Evolutionary conservation across 768 basidiomycete genomes (phyloP).

Genomic region (Pisolithus orientalis): DNA sequence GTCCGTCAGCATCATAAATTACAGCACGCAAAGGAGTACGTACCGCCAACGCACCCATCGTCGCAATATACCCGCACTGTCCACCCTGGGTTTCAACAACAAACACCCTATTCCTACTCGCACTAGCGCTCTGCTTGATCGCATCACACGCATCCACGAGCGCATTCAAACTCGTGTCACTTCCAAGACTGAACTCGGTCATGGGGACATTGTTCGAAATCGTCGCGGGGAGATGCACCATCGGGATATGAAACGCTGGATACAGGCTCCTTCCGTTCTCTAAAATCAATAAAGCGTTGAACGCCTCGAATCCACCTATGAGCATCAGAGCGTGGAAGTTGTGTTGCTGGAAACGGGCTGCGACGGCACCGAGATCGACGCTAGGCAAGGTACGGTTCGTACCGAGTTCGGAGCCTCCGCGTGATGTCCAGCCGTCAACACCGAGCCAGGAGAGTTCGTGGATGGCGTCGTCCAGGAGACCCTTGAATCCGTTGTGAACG

Average conservation of each 20-base stretch:
- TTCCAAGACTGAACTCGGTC: conserved; percentile 93
- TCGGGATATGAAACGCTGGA: conserved; percentile 90
- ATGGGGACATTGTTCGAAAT: conserved; percentile 98
- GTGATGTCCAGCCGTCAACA: conserved; percentile 93
- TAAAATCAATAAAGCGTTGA: conserved; percentile 69
- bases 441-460: conserved; percentile 90
- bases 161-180: conserved; percentile 96
- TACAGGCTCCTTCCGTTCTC: conserved; percentile 79
- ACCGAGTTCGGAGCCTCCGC: conserved; percentile 96
- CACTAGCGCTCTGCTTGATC: conserved; percentile 97
- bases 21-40: conserved; percentile 25
- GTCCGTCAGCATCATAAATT: not conserved
- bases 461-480: conserved; percentile 85
- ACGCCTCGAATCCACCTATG: conserved; percentile 96
- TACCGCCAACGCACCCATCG: conserved; percentile 93
- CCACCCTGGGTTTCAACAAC: conserved; percentile 98
- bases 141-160: conserved; percentile 96
- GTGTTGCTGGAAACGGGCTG: conserved; percentile 87
- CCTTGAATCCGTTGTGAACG: conserved; percentile 94
- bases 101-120: conserved; percentile 93
- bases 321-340: conserved; percentile 73
- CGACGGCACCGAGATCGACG: conserved; percentile 80
- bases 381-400: conserved; percentile 90
- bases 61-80: conserved; percentile 91
- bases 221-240: conserved; percentile 93